Base-by-base conservation (phyloP, 75 land plant species). In the Picea sitchensis region DNA sequence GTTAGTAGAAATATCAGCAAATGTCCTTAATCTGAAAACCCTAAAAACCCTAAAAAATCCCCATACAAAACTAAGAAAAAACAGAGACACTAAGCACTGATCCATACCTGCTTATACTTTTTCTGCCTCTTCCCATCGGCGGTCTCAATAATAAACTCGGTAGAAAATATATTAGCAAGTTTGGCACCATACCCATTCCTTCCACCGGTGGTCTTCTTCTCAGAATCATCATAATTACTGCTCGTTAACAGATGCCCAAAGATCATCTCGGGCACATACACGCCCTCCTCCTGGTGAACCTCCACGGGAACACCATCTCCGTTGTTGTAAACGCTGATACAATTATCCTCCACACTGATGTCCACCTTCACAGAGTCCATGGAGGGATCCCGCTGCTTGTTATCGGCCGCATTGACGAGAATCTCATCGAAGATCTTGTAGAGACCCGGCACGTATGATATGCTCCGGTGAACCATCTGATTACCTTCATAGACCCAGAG, bases 351-450 rank as follows among this genome's bases (percentile, higher is more conserved):
- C 8, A 77, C 87, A 68, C 93, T 90, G 65, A 98, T 95, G 3
- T 77, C 82, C 58, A 94, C 96, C 86, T 89, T 89, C 47, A 96
- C 82, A 23, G 86, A 54, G 59, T 95, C 89, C 99, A 98, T 98
- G 36, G 85, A 75, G n/a, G 90, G 90, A 64, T 95, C 99, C 58
- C 98, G 73, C 89, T 95, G 93, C 91, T 98, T 98, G 86, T 98
- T 95, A 72, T 98, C 98, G 61, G 98, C 99, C 26, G 99, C 99
- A 80, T 98, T 95, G 72, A 98, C 99, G 31, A 98, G 81, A 58
- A 98, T 98, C 80, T 98, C 99, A 73, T 98, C 99, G 74, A 98
- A 98, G 81, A 98, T 98, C 88, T 98, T 98, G 98, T 98, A 98
- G 17, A 98, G 85, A 2, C 96, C 99, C 1, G 98, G 99, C 6